Percentiles rank a stretch among this genome's conserved stretches.
phyloP scores from a whole-genome alignment of 192 early-diverging fungal genomes.

The Backusella macrospora region DNA sequence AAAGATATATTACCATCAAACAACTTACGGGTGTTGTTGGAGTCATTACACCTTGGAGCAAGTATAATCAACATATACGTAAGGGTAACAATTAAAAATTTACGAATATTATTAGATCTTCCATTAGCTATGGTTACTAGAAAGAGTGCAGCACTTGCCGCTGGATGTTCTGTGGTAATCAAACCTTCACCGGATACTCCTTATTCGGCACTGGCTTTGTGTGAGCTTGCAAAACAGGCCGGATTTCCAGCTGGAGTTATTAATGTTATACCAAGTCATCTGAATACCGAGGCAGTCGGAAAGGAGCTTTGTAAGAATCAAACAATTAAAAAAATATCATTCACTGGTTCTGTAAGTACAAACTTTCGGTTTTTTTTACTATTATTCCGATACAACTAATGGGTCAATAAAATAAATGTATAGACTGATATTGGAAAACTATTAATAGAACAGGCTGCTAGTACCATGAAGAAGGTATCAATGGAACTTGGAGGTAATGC shows the following conservation, averaged over 20 bases:
- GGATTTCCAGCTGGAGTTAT: constrained; percentile 73
- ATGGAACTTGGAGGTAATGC: constrained; percentile 90
- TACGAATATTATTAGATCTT: constrained; percentile 65
- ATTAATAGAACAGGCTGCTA: constrained; percentile 61
- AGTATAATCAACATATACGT: neutral
- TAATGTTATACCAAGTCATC: constrained; percentile 64
- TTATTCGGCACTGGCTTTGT: constrained; percentile 54
- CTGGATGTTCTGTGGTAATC: constrained; percentile 74
- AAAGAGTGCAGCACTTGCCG: constrained; percentile 78
- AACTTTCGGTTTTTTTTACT: neutral
- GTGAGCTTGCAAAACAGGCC: constrained; percentile 54
- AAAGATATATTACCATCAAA: constrained; percentile 69
- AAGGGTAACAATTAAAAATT: neutral
- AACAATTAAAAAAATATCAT: constrained; percentile 67
- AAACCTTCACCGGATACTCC: constrained; percentile 69
- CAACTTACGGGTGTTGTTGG: constrained; percentile 81
- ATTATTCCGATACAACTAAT: too few species aligned
- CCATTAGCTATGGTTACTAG: constrained; percentile 85
- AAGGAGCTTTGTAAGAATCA: constrained; percentile 58
- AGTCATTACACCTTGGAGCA: constrained; percentile 74
- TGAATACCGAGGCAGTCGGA: constrained; percentile 58
- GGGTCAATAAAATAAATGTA: too few species aligned
- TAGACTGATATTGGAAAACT: constrained; percentile 69
- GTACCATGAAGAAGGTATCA: constrained; percentile 74
- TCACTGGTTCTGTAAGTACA: constrained; percentile 70